Conservation (phyloP, 2,329 filamentous ascomycete genomes). For the Chaetomium sp. region DNA sequence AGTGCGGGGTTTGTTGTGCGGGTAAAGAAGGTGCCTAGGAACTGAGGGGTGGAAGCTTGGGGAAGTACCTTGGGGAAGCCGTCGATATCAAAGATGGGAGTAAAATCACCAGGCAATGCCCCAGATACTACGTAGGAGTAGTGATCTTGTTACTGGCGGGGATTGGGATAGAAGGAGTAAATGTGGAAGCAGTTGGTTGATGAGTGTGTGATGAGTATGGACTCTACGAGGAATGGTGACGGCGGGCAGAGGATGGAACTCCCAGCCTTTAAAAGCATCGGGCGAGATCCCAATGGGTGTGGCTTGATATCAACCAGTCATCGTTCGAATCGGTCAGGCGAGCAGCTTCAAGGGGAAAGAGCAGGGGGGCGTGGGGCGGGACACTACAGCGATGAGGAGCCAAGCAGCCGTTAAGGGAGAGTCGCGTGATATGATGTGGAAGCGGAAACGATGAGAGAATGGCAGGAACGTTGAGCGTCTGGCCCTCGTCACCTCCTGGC, state of each 20-base stretch:
- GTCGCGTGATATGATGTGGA: slow-evolving; percentile 24
- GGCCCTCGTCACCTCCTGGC: slow-evolving; percentile 9
- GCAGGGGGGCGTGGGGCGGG: slow-evolving; percentile 15
- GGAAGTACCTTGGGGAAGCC: not conserved
- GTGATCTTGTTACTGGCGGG: not conserved
- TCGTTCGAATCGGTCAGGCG: slow-evolving; percentile 21
- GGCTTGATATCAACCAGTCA: slow-evolving; percentile 17
- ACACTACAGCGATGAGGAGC: slow-evolving; percentile 10
- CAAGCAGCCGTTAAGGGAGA: slow-evolving; percentile 15
- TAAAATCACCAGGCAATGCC: not conserved
- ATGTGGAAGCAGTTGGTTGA: slow-evolving; percentile 5
- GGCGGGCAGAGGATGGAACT: slow-evolving; percentile 17
- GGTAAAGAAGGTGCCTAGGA: not conserved
- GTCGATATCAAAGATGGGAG: slow-evolving; percentile 1
- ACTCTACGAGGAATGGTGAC: slow-evolving; percentile 8
- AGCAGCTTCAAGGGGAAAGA: slow-evolving; percentile 23
- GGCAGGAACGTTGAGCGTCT: slow-evolving; percentile 8
- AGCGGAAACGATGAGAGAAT: slow-evolving; percentile 12
- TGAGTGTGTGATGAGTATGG: slow-evolving; percentile 9
- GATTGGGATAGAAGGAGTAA: slow-evolving; percentile 5
- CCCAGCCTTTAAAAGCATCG: slow-evolving; percentile 17
- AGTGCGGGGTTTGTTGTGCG: too few relatives aligned
- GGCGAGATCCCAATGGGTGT: slow-evolving; percentile 5
- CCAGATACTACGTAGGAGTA: not conserved
- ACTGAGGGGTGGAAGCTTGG: not conserved